Conservation (phyloP, 73 alveolate genomes). For the Paramecium octaurelia region DNA sequence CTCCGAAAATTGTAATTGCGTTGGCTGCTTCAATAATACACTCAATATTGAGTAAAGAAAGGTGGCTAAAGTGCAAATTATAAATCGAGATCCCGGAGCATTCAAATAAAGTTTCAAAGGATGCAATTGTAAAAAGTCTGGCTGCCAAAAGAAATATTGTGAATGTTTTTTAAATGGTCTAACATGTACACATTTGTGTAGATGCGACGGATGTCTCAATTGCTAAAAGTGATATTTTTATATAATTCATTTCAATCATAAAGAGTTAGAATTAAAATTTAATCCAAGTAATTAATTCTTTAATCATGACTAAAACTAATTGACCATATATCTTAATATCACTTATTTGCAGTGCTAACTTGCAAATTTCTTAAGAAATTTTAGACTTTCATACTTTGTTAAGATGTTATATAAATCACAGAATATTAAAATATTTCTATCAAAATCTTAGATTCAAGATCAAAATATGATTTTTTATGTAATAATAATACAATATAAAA, state of each 20-base stretch:
- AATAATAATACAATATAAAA: too few relatives aligned
- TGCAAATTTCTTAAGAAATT: background rate
- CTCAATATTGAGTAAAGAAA: conserved; percentile 71
- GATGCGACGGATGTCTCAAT: conserved; percentile 48
- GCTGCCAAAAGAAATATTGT: conserved; percentile 75
- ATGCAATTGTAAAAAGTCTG: conserved; percentile 74
- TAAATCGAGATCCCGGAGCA: conserved; percentile 78
- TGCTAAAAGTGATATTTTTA: background rate
- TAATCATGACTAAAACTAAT: background rate
- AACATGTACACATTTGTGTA: background rate
- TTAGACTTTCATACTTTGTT: too few relatives aligned
- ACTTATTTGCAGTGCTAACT: too few relatives aligned
- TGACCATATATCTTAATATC: background rate
- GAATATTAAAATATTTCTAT: too few relatives aligned
- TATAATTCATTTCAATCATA: background rate
- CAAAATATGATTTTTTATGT: too few relatives aligned
- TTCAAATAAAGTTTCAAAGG: conserved; percentile 66
- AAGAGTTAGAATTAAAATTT: background rate
- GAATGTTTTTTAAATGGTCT: conserved; percentile 65
- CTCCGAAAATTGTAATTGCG: conserved; percentile 77
- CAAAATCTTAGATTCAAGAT: too few relatives aligned
- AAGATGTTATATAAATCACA: too few relatives aligned
- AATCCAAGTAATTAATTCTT: background rate
- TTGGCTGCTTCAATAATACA: conserved; percentile 72
- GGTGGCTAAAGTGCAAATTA: conserved; percentile 65